Base-by-base conservation (phyloP, 768 basidiomycete genomes). In the Sarcodon aspratus region DNA sequence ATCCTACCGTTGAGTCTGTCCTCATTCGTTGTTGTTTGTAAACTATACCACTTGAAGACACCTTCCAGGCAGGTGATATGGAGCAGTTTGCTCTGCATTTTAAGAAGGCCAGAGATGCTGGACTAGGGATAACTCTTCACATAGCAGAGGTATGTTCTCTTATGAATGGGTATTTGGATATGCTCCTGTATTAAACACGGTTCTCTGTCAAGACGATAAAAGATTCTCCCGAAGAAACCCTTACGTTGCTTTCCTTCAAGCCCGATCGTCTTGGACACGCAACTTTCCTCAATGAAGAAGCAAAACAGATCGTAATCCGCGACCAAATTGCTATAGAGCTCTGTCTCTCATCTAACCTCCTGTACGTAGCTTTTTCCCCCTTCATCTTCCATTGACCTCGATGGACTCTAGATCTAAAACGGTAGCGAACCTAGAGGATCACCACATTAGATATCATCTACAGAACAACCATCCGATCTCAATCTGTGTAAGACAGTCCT, bases 191-290 rank as follows among this genome's bases (percentile, higher is more conserved):
- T 43, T 42, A 1, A 7, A 33, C n/a, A 17, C 31, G 12, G 44
- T 17, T 21, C 35, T 33, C 33, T 37, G 34, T 27, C n/a, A 12
- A 80, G 80, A 78, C 74, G 0, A 48, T 50, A 7, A 57, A 63
- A 27, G 78, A 77, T 58, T 63, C 78, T 7, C 49, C 69, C 3
- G 66, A 69, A 46, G 89, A 92, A 51, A 82, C 82, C 1, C 62
- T 74, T 8, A 59, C 66, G 35, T 65, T 91, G 10, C 72, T 91
- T 0, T 75, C 76, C 1, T 80, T 72, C 61, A 61, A 64, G 17
- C 88, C 88, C 0, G 70, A 81, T 46, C 69, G 89, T 38, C 67
- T 92, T 0, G 85, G 89, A 0, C 89, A 92, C 52, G 89, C 85
- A 3, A 91, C 89, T 0, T 90, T 85, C 63, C 71, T 93, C 18